These are phyloP conservation scores for Ophiostoma piceae DNA, from an alignment of 2,329 filamentous ascomycete genomes.

Conservation along the genomic window DNA sequence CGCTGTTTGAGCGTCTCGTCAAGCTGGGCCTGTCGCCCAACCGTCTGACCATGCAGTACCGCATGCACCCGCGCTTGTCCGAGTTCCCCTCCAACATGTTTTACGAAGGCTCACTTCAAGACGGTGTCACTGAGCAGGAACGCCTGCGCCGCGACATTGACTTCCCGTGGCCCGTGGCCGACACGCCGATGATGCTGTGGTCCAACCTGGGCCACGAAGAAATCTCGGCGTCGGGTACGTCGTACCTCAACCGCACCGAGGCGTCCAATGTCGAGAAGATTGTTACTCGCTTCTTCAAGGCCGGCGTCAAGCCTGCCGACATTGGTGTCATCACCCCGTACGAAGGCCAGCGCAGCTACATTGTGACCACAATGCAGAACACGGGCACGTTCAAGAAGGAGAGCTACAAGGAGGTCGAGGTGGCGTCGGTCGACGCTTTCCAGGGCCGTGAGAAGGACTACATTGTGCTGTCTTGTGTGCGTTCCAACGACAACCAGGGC, in stretches of 20 bases:
- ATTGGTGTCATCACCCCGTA: slow-evolving; percentile 99
- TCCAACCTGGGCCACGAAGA: slow-evolving; percentile 96
- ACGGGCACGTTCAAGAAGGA: slow-evolving; percentile 98
- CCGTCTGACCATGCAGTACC: slow-evolving; percentile 92
- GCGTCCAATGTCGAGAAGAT: slow-evolving; percentile 98
- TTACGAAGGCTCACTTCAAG: slow-evolving; percentile 94
- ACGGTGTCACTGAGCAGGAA: slow-evolving; percentile 86
- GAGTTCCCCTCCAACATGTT: slow-evolving; percentile 99
- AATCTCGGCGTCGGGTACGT: slow-evolving; percentile 95
- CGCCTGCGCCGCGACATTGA: slow-evolving; percentile 89
- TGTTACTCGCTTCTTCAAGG: slow-evolving; percentile 97
- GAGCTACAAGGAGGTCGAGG: slow-evolving; percentile 96
- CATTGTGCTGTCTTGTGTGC: slow-evolving; percentile 94
- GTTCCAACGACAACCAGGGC: slow-evolving; percentile 97
- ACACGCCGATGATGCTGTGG: slow-evolving; percentile 99
- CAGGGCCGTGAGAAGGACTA: slow-evolving; percentile 99
- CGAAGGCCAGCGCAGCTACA: slow-evolving; percentile 95
- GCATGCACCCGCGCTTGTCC: slow-evolving; percentile 96
- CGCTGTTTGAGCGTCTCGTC: slow-evolving; percentile 94
- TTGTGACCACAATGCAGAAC: slow-evolving; percentile 99
- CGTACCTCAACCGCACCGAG: slow-evolving; percentile 95
- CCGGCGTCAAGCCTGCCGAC: slow-evolving; percentile 84
- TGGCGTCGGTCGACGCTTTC: slow-evolving; percentile 97
- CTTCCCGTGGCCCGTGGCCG: slow-evolving; percentile 92
- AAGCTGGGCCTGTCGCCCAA: slow-evolving; percentile 87